Evolutionary conservation across 2,329 filamentous ascomycete species (phyloP), one percentile per base, ranked within the genome.

Genomic region (Aaosphaeria pasadenensis): DNA sequence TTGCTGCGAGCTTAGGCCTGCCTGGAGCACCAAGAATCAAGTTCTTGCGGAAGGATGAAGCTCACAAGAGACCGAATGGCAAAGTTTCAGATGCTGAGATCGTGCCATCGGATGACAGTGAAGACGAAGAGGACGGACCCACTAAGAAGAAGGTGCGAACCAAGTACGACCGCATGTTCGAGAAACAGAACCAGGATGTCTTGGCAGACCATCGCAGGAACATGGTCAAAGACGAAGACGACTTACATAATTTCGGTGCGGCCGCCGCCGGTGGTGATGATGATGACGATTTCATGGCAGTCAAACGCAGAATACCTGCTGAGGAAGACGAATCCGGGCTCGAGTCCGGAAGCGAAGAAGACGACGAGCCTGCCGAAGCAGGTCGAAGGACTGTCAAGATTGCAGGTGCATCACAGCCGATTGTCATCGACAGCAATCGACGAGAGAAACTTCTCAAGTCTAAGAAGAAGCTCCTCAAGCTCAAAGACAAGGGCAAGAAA

Each of bases 121-220:
- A 77, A 7, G 75, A 70, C 4, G 76, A 74, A 17, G 74, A 67
- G 40, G 74, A 67, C 9, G 66, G 62, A 29, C 75, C 68, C 36
- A 61, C 67, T 32, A 78, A 79, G 61, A 71, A 69, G 49, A 67
- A 76, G 56, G 89, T 96, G 13, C 83, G 91, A 52, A 99, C 95
- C 31, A 97, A 96, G 71, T 95, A 95, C 68, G 91, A 99, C 71
- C 87, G 90, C 59, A 97, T 99, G 94, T 96, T 97, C 71, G 92
- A 96, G 75, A 82, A 94, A 51, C 88, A 87, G 59, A 99, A 99
- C 71, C 92, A 97, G 71, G 91, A 96, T 65, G 88, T 99, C 31
- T 74, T 99, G 55, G 91, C 92, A n/a, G 85, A 87, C 47, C 94
- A 99, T 72, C 97, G 96, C 76, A 83, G 84, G 50, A 96, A 92